These are phyloP conservation scores for Alternaria gansuensis DNA, from an alignment of 2,329 filamentous ascomycete genomes.

Conservation along the genomic window DNA sequence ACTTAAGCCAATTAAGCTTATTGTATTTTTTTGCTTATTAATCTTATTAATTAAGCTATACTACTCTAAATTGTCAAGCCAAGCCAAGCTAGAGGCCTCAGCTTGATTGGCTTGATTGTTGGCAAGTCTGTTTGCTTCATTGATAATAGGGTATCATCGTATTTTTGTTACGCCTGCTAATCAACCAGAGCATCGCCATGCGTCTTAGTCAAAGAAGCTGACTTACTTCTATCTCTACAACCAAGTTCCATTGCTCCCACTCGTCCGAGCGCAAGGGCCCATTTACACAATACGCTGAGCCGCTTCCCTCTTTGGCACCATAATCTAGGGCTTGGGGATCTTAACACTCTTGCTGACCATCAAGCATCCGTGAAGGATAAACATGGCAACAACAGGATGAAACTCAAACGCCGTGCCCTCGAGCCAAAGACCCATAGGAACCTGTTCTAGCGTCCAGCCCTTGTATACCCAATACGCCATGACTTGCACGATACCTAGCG, in stretches of 20 bases:
- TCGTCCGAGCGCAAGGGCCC: neutral
- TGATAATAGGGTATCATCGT: slow-evolving; percentile 25
- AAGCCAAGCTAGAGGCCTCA: too few species aligned
- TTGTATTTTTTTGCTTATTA: too few species aligned
- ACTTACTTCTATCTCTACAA: neutral
- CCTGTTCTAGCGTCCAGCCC: slow-evolving; percentile 77
- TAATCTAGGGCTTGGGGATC: slow-evolving; percentile 79
- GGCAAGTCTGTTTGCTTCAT: neutral
- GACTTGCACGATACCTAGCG: slow-evolving; percentile 77
- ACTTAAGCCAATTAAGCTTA: too few species aligned
- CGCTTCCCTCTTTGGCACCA: neutral
- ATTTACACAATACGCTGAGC: neutral
- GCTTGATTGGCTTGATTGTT: too few species aligned
- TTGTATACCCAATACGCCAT: slow-evolving; percentile 91
- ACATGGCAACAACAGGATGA: slow-evolving; percentile 82
- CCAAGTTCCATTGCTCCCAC: neutral
- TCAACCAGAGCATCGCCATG: slow-evolving; percentile 15
- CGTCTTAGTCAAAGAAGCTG: neutral
- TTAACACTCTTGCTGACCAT: slow-evolving; percentile 97
- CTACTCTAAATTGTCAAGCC: too few species aligned
- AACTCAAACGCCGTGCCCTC: slow-evolving; percentile 77
- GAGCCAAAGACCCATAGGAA: slow-evolving; percentile 79
- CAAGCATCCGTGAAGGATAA: slow-evolving; percentile 86
- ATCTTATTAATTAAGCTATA: too few species aligned
- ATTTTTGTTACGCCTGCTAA: slow-evolving; percentile 15